A percentile compares a stretch with the other conserved stretches of the same genome.
phyloP scores from a whole-genome alignment of 352 stramenopile species.

The Globisporangium alternatum region DNA sequence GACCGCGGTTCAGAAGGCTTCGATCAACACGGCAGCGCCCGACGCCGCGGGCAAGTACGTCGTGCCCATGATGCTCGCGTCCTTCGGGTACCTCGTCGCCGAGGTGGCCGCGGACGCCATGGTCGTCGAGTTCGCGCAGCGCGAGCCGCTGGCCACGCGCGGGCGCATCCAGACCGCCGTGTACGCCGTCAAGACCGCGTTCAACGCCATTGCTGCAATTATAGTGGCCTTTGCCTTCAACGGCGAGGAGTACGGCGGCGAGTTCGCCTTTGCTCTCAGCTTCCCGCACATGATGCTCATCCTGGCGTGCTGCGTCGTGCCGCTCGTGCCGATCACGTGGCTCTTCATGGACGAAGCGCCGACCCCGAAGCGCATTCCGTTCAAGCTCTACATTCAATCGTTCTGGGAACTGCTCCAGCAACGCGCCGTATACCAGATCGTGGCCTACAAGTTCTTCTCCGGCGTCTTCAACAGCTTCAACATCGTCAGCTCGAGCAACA shows the following conservation, averaged over 20 bases:
- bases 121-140: constrained; percentile 57
- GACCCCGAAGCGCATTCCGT: constrained; percentile 9
- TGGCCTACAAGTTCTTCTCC: constrained; percentile 64
- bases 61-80: constrained; percentile 69
- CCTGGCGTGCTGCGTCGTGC: constrained; percentile 32
- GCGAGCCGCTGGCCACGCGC: constrained; percentile 42
- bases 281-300: constrained; percentile 53
- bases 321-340: constrained; percentile 27
- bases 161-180: constrained; percentile 57
- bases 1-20: constrained; percentile 29
- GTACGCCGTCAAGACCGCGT: constrained; percentile 49
- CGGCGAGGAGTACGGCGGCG: constrained; percentile 46
- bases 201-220: constrained; percentile 40
- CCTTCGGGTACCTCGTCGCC: constrained; percentile 58
- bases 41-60: constrained; percentile 47
- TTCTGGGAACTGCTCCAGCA: constrained; percentile 63
- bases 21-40: constrained; percentile 37
- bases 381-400: constrained; percentile 29
- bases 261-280: constrained; percentile 48
- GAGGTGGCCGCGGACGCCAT: constrained; percentile 62
- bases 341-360: constrained; percentile 22
- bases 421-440: constrained; percentile 58
- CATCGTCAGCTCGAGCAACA: constrained; percentile 47
- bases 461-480: constrained; percentile 64
- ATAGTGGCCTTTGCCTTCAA: constrained; percentile 51